phyloP scores from a whole-genome alignment of 2,329 filamentous ascomycete species.

The Amphichorda felina region DNA sequence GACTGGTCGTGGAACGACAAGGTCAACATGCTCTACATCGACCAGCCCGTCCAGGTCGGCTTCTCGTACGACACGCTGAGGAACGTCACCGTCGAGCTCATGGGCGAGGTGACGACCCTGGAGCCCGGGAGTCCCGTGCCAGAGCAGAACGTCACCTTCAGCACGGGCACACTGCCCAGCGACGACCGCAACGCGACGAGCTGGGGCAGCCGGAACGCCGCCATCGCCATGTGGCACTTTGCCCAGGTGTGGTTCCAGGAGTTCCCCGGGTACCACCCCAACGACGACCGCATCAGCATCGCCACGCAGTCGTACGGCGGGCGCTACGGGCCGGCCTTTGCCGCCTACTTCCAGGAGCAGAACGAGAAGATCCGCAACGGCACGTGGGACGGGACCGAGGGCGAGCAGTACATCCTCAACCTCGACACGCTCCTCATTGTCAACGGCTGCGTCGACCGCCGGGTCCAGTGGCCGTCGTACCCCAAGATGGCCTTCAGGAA shows the following conservation, averaged over 20 bases:
- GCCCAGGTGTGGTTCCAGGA: slow-evolving; percentile 42
- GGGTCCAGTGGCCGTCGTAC: slow-evolving; percentile 43
- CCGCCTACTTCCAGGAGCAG: slow-evolving; percentile 5
- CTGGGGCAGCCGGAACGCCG: slow-evolving; percentile 15
- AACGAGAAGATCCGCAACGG: slow-evolving; percentile 7
- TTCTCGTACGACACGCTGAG: slow-evolving; percentile 55
- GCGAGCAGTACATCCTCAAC: slow-evolving; percentile 32
- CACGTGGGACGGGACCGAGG: slow-evolving; percentile 15
- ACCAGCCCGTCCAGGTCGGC: slow-evolving; percentile 55
- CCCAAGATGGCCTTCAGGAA: slow-evolving; percentile 47
- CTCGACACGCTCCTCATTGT: slow-evolving; percentile 52
- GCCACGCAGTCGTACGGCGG: slow-evolving; percentile 3
- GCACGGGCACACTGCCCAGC: slow-evolving; percentile 11
- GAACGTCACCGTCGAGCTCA: slow-evolving; percentile 9
- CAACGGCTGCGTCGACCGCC: slow-evolving; percentile 53
- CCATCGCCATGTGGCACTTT: slow-evolving; percentile 55
- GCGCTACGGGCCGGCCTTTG: slow-evolving; percentile 1
- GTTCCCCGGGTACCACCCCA: slow-evolving; percentile 39
- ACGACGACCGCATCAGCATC: slow-evolving; percentile 41
- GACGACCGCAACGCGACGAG: slow-evolving; percentile 13
- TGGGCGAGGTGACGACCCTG: slow-evolving; percentile 5
- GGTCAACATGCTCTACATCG: slow-evolving; percentile 43
- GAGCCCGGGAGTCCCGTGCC: slow-evolving; percentile 5
- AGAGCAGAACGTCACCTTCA: slow-evolving; percentile 11
- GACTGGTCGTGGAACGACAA: slow-evolving; percentile 50